Base-by-base conservation (phyloP, 2,329 filamentous ascomycete genomes). In the Achaetomium macrosporum region DNA sequence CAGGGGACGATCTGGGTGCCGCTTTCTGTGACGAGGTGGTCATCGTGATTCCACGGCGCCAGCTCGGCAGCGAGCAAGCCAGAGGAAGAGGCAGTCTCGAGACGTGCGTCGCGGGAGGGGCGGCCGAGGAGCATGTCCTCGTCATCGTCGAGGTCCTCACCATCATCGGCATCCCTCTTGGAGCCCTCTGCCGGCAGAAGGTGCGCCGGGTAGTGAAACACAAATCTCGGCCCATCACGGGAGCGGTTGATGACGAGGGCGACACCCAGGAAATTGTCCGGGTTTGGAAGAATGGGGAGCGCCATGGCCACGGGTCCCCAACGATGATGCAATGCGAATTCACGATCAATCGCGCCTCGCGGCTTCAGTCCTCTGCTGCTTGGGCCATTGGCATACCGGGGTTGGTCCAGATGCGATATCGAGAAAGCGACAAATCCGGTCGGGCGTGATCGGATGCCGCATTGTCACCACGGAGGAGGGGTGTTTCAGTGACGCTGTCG, bases 141-240 rank as follows among this genome's bases (percentile, higher is more conserved):
- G 20, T 78, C 71, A 45, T 80, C 75, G 19, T 66, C 47, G 57
- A 66, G 45, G 64, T 68, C 56, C 37, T 68, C 62, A 44, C 68
- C 66, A 17, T 64, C 64, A 25, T 64, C 64, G 48, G 69, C 66
- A 58, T 45, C 41, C 10, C 46, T 53, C 10, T 50, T 43, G 10
- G 52, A 59, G 19, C 66, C 63, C 33, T 59, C 75, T 68, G 63
- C 73, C 70, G 61, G 66, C 9, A 65, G 65, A 41, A 81, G 74
- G 43, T 73, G 68, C n/a, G 84, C 78, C n/a, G 90, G 90, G 64
- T 93, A 93, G 69, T 95, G 88, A 69, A 91, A 95, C 63, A 93
- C 86, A 63, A 93, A 86, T 58, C 84, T 82, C 29, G 90, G 87
- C 15, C 90, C 89, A 61, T 88, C 86, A 59, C 86, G 83, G 33